A percentile compares a stretch with the other conserved stretches of the same genome.
Evolutionary conservation across 495 filamentous ascomycete species (phyloP).

Genomic region (Evernia prunastri): DNA sequence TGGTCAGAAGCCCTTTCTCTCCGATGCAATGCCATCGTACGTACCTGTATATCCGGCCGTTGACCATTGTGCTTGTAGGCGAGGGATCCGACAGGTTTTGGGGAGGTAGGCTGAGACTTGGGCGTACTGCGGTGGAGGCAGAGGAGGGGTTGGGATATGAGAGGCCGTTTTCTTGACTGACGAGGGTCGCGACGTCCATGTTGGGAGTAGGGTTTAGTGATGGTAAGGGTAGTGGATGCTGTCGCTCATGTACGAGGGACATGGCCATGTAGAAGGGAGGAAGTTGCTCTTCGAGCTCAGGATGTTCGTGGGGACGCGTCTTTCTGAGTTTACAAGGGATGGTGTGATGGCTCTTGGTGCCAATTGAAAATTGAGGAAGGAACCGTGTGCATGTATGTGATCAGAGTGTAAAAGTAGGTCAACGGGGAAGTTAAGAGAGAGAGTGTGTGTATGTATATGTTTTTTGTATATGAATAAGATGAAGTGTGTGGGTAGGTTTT

Average conservation of each 20-base stretch:
- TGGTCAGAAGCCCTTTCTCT: background rate
- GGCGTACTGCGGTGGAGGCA: conserved; percentile 13
- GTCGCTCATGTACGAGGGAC: conserved; percentile 19
- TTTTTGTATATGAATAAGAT: no score
- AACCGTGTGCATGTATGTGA: no score
- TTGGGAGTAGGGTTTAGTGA: conserved; percentile 13
- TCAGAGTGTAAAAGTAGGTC: no score
- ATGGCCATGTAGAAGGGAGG: conserved; percentile 5
- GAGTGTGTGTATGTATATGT: no score
- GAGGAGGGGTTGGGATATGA: conserved; percentile 20
- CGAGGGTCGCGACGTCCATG: conserved; percentile 10
- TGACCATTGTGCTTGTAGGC: conserved; percentile 16
- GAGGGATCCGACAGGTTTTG: conserved; percentile 17
- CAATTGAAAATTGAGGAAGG: no score
- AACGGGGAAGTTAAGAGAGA: no score
- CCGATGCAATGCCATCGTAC: background rate
- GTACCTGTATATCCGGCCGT: conserved; percentile 27
- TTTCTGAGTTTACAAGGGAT: background rate
- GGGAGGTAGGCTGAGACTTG: conserved; percentile 18
- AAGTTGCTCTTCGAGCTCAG: background rate
- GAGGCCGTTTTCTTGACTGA: conserved; percentile 14
- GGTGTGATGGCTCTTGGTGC: background rate
- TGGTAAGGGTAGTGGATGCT: conserved; percentile 15
- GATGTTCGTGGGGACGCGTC: background rate
- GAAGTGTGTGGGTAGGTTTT: no score